Evolutionary conservation across 768 basidiomycete genomes (phyloP).

Genomic region (Boletus speciosus): DNA sequence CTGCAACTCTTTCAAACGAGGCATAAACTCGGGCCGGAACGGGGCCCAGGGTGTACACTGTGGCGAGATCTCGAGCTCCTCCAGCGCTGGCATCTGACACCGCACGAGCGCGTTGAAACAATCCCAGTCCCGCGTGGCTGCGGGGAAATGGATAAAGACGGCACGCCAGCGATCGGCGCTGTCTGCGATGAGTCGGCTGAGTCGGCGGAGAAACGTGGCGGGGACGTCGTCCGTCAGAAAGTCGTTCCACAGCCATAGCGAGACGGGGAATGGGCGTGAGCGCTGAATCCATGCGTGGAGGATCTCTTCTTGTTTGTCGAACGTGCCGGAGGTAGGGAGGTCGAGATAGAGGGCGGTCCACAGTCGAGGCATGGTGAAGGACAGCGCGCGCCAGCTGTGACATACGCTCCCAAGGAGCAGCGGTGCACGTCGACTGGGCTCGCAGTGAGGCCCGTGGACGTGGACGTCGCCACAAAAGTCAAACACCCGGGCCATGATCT

Average conservation of each 20-base stretch:
- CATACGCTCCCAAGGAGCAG: slow-evolving; percentile 29
- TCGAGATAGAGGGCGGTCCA: slow-evolving; percentile 33
- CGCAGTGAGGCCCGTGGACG: slow-evolving; percentile 28
- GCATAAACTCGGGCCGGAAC: slow-evolving; percentile 26
- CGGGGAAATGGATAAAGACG: slow-evolving; percentile 31
- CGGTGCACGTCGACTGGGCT: slow-evolving; percentile 28
- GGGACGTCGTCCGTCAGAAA: slow-evolving; percentile 33
- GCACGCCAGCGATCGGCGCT: slow-evolving; percentile 30
- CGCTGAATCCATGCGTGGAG: slow-evolving; percentile 27
- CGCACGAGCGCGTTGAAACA: slow-evolving; percentile 22
- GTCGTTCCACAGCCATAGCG: slow-evolving; percentile 32
- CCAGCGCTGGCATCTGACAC: slow-evolving; percentile 24
- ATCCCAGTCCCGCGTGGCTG: slow-evolving; percentile 28
- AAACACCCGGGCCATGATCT: slow-evolving; percentile 32
- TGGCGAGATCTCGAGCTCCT: slow-evolving; percentile 32
- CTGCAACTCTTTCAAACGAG: slow-evolving; percentile 25
- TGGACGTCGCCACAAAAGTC: slow-evolving; percentile 31
- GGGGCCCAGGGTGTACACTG: slow-evolving; percentile 32
- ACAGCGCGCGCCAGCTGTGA: slow-evolving; percentile 27
- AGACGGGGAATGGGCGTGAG: slow-evolving; percentile 23
- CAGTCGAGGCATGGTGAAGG: slow-evolving; percentile 27
- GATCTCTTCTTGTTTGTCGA: slow-evolving; percentile 25
- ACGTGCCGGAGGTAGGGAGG: slow-evolving; percentile 22
- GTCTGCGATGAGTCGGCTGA: slow-evolving; percentile 17
- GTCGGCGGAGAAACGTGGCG: slow-evolving; percentile 20